Evolutionary conservation across 768 basidiomycete species (phyloP), one percentile per base, ranked within the genome.

Genomic region (Mycena olivaceomarginata): DNA sequence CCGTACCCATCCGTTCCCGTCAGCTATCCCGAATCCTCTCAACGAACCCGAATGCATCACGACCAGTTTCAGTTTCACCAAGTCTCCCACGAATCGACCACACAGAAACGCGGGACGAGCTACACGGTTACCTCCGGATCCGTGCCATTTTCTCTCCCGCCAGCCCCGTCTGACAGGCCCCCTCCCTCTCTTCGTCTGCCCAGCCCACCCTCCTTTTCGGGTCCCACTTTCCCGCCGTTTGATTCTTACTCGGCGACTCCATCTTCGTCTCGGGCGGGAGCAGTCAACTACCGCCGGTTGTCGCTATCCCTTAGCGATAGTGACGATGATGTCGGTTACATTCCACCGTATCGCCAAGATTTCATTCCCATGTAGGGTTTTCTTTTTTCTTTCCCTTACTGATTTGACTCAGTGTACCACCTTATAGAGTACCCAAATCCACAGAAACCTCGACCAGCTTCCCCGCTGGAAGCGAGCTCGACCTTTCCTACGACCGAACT

Each of bases 291-390:
- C 39, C 67, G 25, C n/a, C 39, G 20, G 7, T 46, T 46, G 51
- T 40, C 62, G 15, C 16, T 51, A 39, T 66, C 66, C 12, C 15
- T 66, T 16, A 46, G 31, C 7, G 72, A 74, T 9, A 31, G 40
- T 39, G 74, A 74, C 2, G 73, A 65, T 10, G 67, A 69, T 7
- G 10, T 12, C 37, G 13, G 41, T 25, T 45, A 18, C 48, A 37
- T 43, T 22, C 1, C 16, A 0, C 46, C 45, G 9, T 9, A 53
- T 63, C 57, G 18, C 8, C 67, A 53, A 22, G 46, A 72, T 77
- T 72, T 77, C 70, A 72, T 77, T 77, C 65, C 70, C 76, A 77
- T 77, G 76, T 72, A 57, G 2, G 70, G 25, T 22, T 43, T 43
- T 15, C 20, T 9, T 13, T 9, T 41, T 65, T 15, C 11, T 2